A percentile compares a stretch with the other conserved stretches of the same genome.
Evolutionary conservation across 1,139 yeast genomes (phyloP).

Genomic region (Arxiozyma slooffiae): DNA sequence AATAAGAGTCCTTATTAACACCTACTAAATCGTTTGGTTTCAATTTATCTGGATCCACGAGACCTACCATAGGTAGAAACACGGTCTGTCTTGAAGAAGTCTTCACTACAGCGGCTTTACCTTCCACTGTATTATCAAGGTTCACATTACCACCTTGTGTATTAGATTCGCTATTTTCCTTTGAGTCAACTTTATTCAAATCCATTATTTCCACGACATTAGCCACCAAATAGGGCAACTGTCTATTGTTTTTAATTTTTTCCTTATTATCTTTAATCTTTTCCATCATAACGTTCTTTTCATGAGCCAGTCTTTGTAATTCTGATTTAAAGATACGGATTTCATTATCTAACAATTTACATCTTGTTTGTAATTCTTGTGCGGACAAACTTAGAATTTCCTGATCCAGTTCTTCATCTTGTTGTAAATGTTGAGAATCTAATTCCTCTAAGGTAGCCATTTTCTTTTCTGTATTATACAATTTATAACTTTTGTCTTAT

Average conservation of each 20-base stretch:
- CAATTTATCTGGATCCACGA: constrained; percentile 77
- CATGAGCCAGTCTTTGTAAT: constrained; percentile 81
- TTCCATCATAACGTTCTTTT: constrained; percentile 84
- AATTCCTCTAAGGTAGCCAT: constrained; percentile 68
- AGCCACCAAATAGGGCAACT: constrained; percentile 94
- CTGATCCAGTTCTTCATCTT: constrained; percentile 54
- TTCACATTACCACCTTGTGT: constrained; percentile 96
- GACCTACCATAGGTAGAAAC: constrained; percentile 87
- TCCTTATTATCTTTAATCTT: constrained; percentile 94
- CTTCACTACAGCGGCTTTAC: constrained; percentile 96
- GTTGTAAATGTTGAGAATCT: constrained; percentile 39
- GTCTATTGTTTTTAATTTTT: constrained; percentile 90
- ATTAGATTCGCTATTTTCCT: constrained; percentile 38
- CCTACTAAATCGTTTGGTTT: constrained; percentile 97
- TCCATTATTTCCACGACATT: constrained; percentile 92
- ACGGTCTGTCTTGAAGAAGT: constrained; percentile 97
- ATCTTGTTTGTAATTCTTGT: constrained; percentile 74
- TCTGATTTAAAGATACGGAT: constrained; percentile 93
- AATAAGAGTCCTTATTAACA: constrained; percentile 91
- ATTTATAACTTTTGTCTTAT: no score
- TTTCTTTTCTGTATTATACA: not conserved
- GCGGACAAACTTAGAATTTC: constrained; percentile 75
- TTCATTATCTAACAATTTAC: constrained; percentile 85
- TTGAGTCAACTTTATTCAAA: constrained; percentile 75
- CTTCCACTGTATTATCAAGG: constrained; percentile 80